Conservation (phyloP, 1,284 basidiomycete genomes). For the Cryptococcus sp. region DNA sequence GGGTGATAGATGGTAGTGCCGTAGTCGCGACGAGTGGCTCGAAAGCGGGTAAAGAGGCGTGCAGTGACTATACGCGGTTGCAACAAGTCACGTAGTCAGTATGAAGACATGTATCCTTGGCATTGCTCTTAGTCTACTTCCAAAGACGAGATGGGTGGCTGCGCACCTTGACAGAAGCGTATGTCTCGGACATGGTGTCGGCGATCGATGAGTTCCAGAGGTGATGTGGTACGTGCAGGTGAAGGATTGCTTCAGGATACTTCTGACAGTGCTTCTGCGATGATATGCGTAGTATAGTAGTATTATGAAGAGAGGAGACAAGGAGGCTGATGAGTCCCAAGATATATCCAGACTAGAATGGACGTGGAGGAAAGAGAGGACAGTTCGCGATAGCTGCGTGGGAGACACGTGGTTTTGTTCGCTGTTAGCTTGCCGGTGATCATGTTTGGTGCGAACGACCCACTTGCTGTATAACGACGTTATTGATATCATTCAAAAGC, state of each 20-base stretch:
- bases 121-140: background rate
- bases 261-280: too few species aligned
- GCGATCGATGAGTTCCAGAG: too few species aligned
- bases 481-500: too few species aligned
- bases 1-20: conserved; percentile 70
- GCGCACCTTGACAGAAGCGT: conserved; percentile 32
- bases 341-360: background rate
- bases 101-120: background rate
- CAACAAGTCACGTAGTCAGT: background rate
- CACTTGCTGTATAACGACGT: too few species aligned
- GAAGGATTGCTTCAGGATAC: too few species aligned
- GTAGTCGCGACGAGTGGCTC: conserved; percentile 65
- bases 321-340: too few species aligned
- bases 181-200: conserved; percentile 23
- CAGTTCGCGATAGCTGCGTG: background rate
- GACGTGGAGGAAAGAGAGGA: background rate
- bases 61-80: conserved; percentile 56
- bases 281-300: too few species aligned
- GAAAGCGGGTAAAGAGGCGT: conserved; percentile 64
- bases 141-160: background rate
- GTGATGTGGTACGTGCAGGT: too few species aligned
- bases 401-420: too few species aligned
- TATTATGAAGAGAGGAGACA: too few species aligned
- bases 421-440: too few species aligned
- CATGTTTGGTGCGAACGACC: too few species aligned